These are phyloP conservation scores for Fusarium kyushuense DNA, from an alignment of 2,329 filamentous ascomycete genomes.

Conservation along the genomic window DNA sequence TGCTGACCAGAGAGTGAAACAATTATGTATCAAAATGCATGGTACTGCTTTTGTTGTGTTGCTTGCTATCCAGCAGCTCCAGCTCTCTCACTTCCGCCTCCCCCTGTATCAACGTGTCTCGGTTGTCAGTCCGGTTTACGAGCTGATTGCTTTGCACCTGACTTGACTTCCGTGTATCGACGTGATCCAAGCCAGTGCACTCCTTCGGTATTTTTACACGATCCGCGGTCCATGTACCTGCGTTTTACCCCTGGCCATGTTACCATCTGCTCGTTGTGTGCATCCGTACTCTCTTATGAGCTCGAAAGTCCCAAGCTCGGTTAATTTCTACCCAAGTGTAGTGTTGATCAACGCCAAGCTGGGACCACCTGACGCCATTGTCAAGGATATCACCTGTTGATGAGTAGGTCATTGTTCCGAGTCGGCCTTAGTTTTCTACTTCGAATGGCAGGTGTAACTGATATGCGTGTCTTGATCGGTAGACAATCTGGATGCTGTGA, in stretches of 20 bases:
- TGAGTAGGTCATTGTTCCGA: background rate
- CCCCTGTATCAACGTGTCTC: background rate
- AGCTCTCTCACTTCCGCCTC: background rate
- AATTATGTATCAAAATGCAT: slow-evolving; percentile 8
- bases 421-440: too few species aligned
- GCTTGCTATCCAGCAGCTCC: background rate
- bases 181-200: slow-evolving; percentile 39
- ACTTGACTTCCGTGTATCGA: slow-evolving; percentile 10
- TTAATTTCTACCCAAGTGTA: background rate
- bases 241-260: slow-evolving; percentile 25
- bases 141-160: slow-evolving; percentile 32
- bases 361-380: slow-evolving; percentile 33
- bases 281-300: slow-evolving; percentile 15
- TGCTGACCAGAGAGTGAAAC: slow-evolving; percentile 15
- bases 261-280: slow-evolving; percentile 14
- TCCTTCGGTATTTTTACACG: slow-evolving; percentile 19
- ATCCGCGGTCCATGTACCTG: slow-evolving; percentile 24
- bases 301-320: slow-evolving; percentile 4
- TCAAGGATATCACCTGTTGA: slow-evolving; percentile 11
- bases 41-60: background rate
- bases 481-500: background rate
- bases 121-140: slow-evolving; percentile 29
- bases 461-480: background rate
- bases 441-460: too few species aligned
- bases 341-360: slow-evolving; percentile 17